Conservation (phyloP, 805 yeast genomes). For the Jamesozyma lodderae region DNA sequence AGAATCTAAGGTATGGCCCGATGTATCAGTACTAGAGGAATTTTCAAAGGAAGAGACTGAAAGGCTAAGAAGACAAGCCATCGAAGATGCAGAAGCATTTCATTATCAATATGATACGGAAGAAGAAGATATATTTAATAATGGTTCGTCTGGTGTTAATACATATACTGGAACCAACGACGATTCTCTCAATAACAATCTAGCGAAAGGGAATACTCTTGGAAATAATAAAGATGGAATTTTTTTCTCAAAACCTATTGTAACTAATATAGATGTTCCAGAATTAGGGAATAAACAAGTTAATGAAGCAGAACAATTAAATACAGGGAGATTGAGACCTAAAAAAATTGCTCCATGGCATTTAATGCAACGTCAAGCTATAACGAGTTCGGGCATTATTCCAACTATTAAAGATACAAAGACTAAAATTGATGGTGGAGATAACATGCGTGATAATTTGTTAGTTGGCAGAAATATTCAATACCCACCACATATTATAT, state of each 20-base stretch:
- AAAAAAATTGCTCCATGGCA: conserved; percentile 71
- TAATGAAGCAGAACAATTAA: conserved; percentile 46
- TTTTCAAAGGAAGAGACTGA: conserved; percentile 62
- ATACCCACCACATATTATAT: conserved; percentile 38
- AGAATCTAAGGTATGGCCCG: conserved; percentile 64
- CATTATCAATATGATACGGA: conserved; percentile 31
- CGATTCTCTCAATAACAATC: neutral
- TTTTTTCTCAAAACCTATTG: conserved; percentile 35
- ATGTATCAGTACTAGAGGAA: conserved; percentile 62
- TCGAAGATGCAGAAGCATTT: conserved; percentile 32
- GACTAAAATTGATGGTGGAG: conserved; percentile 3
- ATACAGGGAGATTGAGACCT: conserved; percentile 65
- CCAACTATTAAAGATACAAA: conserved; percentile 9
- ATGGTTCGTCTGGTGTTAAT: conserved; percentile 7
- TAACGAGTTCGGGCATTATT: conserved; percentile 4
- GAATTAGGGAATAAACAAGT: conserved; percentile 36
- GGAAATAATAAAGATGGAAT: conserved; percentile 24
- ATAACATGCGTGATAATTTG: conserved; percentile 19
- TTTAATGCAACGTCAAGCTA: conserved; percentile 21
- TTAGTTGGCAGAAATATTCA: conserved; percentile 29
- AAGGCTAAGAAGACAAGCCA: conserved; percentile 36
- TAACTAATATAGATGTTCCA: conserved; percentile 37
- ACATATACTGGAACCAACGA: conserved; percentile 13
- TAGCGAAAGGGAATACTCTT: neutral
- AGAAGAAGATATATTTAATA: conserved; percentile 15